Evolutionary conservation across 2,329 filamentous ascomycete species (phyloP).

Genomic region (Kalaharituber pfeilii): DNA sequence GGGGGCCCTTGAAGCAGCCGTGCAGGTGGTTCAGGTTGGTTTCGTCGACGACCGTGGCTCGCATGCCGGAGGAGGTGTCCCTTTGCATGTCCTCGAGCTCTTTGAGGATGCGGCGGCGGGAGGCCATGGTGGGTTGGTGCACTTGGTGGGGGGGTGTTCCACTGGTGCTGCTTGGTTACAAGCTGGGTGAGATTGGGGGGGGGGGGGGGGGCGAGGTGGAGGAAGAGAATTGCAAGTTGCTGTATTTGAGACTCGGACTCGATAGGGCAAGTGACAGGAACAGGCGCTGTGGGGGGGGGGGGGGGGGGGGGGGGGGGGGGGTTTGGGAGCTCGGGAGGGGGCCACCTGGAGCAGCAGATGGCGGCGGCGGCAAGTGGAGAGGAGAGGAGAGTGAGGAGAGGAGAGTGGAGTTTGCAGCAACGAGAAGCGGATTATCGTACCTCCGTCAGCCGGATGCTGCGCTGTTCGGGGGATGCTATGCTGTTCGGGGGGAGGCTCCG

Average conservation of each 20-base stretch:
- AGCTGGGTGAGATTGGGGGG: background rate
- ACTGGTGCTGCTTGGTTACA: background rate
- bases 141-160: background rate
- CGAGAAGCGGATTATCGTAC: too few species aligned
- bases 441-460: too few species aligned
- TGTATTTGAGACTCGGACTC: too few species aligned
- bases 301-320: background rate
- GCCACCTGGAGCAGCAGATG: background rate
- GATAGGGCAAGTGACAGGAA: too few species aligned
- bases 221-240: too few species aligned
- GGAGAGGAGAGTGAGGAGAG: background rate
- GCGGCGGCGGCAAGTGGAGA: background rate
- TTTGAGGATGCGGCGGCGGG: slow-evolving; percentile 48
- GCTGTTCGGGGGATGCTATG: too few species aligned
- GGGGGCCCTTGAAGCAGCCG: slow-evolving; percentile 69
- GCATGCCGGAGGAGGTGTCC: slow-evolving; percentile 63
- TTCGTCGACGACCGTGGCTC: slow-evolving; percentile 45
- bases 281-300: background rate
- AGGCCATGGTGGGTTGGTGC: slow-evolving; percentile 33
- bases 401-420: background rate
- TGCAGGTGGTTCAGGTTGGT: slow-evolving; percentile 65
- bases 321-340: background rate
- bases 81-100: slow-evolving; percentile 57
- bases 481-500: too few species aligned
- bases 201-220: background rate